phyloP scores from a whole-genome alignment of 345 rosid species.

The Alliaria petiolata region DNA sequence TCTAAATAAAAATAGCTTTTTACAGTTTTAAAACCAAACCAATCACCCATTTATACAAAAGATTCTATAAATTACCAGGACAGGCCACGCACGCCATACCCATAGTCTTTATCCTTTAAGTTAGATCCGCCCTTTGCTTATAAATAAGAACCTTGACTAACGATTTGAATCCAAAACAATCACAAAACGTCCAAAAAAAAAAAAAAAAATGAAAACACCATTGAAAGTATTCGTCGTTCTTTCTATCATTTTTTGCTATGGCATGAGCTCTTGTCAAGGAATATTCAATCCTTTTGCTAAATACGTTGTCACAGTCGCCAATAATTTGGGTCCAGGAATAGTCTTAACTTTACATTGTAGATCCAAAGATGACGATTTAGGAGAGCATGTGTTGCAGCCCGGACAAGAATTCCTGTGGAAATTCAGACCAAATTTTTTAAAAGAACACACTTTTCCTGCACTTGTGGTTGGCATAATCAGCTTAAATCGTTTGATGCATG shows the following conservation, averaged over 20 bases:
- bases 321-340: neutral
- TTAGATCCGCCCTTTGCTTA: too few relatives aligned
- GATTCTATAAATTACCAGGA: too few relatives aligned
- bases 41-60: too few relatives aligned
- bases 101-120: too few relatives aligned
- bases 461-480: neutral
- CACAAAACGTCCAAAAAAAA: too few relatives aligned
- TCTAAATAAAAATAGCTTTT: too few relatives aligned
- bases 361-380: neutral
- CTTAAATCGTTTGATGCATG: neutral
- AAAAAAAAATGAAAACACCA: too few relatives aligned
- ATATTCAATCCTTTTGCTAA: neutral
- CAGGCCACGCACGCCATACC: too few relatives aligned
- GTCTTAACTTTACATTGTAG: conserved; percentile 7
- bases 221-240: neutral
- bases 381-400: neutral
- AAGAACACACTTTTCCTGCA: neutral
- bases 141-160: too few relatives aligned
- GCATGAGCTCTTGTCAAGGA: neutral
- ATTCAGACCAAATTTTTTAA: conserved; percentile 8
- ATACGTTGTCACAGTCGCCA: neutral
- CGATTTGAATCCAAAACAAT: too few relatives aligned
- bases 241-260: neutral
- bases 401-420: neutral
- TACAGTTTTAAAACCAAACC: too few relatives aligned